Evolutionary conservation across 495 filamentous ascomycete genomes (phyloP), one percentile per base, ranked within the genome.

Genomic region (Delitschia confertaspora): DNA sequence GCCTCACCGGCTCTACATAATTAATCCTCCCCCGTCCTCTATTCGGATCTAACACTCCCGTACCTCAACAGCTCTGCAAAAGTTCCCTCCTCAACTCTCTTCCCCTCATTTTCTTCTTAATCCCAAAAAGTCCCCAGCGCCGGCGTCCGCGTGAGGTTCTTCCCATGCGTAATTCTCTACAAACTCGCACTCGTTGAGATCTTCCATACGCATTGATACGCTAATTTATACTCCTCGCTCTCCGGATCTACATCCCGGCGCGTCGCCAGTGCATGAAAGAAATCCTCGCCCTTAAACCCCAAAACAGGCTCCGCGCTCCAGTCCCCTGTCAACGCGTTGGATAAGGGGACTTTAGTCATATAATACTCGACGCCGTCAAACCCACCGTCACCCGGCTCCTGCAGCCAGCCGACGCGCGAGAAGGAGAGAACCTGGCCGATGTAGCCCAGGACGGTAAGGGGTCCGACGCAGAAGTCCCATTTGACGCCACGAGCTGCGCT

Each of bases 21-120:
- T 43, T 33, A 20, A 54, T 44, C 1, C n/a, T 32, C 24, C 45
- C 40, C 34, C 50, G n/a, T 40, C 32, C 51, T 61, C 44, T 67
- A 61, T 22, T 64, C 58, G 16, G 63, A 60, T 21, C 61, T 53
- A 13, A 60, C 58, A 21, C 58, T 60, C 6, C 62, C 64, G 32
- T 61, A 65, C 13, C 60, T 35, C 19, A 67, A 46, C 29, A 66
- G 60, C 19, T 52, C 60, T 1, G 61, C 63, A 47, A 65, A 69
- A 1, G 63, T 67, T 3, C 58, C 60, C 8, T 57, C 42, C 11
- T 44, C 47, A 21, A 47, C 51, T 22, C 66, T 61, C 36, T 49
- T 59, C 0, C 51, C 43, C 26, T 58, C 44, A 47, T 65, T 44
- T 33, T 64, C 59, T 32, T 49, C 11, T 11, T 33, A 30, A 38